Percentiles rank a stretch among this genome's conserved stretches.
Conservation (phyloP, 176 grass and related monocot species). For the Carex pumila region DNA sequence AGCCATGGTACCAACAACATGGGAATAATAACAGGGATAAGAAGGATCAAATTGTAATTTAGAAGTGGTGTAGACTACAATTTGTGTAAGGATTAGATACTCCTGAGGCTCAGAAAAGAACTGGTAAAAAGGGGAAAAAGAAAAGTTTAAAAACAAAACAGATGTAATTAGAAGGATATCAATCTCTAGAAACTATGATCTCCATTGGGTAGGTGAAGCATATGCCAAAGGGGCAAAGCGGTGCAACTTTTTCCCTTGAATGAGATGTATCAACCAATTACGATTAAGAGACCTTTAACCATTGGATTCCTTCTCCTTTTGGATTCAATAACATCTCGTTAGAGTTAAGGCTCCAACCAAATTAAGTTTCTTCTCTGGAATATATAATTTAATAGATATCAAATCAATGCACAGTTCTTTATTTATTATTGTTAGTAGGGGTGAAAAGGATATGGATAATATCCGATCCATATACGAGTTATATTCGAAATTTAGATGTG, state of each 20-base stretch:
- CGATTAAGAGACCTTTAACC: background rate
- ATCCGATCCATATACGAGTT: too few relatives aligned
- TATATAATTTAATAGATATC: background rate
- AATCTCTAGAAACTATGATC: background rate
- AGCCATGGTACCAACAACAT: background rate
- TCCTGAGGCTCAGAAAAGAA: constrained; percentile 5
- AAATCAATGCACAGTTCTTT: background rate
- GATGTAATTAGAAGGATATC: background rate
- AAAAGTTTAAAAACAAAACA: constrained; percentile 2
- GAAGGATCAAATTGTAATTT: background rate
- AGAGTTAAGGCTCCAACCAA: background rate
- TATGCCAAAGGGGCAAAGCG: constrained; percentile 23
- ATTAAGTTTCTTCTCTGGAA: background rate
- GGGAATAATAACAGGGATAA: background rate
- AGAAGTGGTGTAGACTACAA: background rate
- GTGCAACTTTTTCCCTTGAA: background rate
- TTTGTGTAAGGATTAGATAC: constrained; percentile 2
- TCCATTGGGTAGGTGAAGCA: constrained; percentile 17
- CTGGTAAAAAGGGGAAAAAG: constrained; percentile 6
- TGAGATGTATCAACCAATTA: constrained; percentile 26
- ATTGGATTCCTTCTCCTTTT: background rate
- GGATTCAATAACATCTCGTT: background rate
- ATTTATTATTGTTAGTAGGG: too few relatives aligned
- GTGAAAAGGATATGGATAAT: too few relatives aligned
- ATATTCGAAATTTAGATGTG: too few relatives aligned